A percentile compares a stretch with the other conserved stretches of the same genome.
Conservation (phyloP, 768 basidiomycete genomes). For the Panus rudis region DNA sequence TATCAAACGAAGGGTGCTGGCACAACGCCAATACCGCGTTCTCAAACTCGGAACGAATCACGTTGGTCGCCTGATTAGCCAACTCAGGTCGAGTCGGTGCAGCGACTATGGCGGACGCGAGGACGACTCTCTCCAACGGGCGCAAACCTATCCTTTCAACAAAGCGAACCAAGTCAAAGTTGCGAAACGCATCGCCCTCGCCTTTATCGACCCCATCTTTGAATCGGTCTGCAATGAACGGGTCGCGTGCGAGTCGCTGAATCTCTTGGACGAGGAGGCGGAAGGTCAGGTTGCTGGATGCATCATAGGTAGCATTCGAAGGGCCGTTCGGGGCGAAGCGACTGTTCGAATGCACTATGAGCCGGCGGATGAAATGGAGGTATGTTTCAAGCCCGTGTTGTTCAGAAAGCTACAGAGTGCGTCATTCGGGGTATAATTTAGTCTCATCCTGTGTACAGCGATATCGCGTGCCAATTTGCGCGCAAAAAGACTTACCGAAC, state of each 20-base stretch:
- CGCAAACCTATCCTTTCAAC: constrained; percentile 75
- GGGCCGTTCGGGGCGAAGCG: constrained; percentile 51
- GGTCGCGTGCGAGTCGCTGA: constrained; percentile 84
- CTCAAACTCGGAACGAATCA: constrained; percentile 76
- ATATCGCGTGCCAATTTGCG: no score
- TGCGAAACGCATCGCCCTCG: constrained; percentile 75
- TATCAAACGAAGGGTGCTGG: constrained; percentile 77
- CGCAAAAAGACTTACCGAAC: constrained; percentile 60
- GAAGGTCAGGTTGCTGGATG: constrained; percentile 74
- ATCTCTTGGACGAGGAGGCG: constrained; percentile 84
- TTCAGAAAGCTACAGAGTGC: constrained; percentile 71
- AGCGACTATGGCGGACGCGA: constrained; percentile 68
- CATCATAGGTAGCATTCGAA: constrained; percentile 60
- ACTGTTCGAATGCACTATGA: constrained; percentile 82
- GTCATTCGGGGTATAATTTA: neutral
- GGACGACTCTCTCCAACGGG: constrained; percentile 71
- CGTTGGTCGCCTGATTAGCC: constrained; percentile 47
- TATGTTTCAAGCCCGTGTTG: constrained; percentile 97
- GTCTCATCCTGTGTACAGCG: neutral
- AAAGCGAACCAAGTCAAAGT: constrained; percentile 80
- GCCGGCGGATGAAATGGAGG: constrained; percentile 93
- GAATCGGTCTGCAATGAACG: constrained; percentile 84
- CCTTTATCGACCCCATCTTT: constrained; percentile 85
- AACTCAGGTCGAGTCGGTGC: constrained; percentile 57
- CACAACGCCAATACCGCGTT: constrained; percentile 68